Conservation (phyloP, 23 red algal species). For the Gracilaria vermiculophylla region DNA sequence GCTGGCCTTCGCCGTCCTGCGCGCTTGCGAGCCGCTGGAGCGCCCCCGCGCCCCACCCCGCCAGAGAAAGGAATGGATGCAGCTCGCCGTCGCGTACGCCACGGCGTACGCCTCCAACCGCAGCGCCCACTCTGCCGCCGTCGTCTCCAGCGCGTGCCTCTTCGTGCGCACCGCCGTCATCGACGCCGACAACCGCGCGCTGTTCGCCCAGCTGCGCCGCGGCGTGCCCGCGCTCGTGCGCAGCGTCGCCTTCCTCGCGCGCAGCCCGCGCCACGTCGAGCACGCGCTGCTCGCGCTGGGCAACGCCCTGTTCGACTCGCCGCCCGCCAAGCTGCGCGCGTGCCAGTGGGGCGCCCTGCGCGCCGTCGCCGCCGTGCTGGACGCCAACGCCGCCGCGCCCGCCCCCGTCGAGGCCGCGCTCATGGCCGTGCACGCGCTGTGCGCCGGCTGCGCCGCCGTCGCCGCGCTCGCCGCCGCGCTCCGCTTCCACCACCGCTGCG, state of each 20-base stretch:
- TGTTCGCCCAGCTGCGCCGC: background rate
- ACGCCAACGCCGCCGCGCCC: background rate
- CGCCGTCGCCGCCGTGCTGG: background rate
- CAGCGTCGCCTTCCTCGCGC: background rate
- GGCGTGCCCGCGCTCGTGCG: background rate
- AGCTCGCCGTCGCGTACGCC: background rate
- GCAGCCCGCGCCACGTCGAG: constrained; percentile 27
- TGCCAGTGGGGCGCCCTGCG: constrained; percentile 19
- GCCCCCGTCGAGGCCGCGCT: constrained; percentile 15
- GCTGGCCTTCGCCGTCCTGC: background rate
- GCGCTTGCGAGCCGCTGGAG: background rate
- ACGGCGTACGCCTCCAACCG: background rate
- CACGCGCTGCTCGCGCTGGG: constrained; percentile 40
- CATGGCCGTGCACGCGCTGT: constrained; percentile 23
- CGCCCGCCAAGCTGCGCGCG: background rate
- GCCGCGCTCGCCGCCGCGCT: background rate
- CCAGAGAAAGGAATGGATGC: background rate
- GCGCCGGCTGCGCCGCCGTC: background rate
- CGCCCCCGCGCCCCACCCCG: no score
- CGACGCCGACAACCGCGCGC: background rate
- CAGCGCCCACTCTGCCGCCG: background rate
- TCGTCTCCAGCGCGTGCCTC: constrained; percentile 12
- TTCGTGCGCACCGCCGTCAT: constrained; percentile 12
- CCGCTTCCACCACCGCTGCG: constrained; percentile 6
- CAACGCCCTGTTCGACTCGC: constrained; percentile 44